Percentiles rank a stretch among this genome's conserved stretches.
phyloP scores from a whole-genome alignment of 2,329 filamentous ascomycete species.

The Grosmannia serpens region DNA sequence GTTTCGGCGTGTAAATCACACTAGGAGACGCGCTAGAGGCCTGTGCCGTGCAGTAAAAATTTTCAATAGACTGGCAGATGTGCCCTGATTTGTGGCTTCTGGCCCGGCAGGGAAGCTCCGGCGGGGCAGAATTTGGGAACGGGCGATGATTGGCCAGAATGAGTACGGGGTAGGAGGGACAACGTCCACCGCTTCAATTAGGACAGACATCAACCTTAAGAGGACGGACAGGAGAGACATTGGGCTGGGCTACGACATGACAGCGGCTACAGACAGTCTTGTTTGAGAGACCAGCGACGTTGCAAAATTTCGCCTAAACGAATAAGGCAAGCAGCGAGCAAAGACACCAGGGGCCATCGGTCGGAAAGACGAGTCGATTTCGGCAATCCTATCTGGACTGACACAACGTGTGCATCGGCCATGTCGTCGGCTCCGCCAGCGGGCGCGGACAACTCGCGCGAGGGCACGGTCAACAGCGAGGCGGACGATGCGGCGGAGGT shows the following conservation, averaged over 20 bases:
- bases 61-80: not conserved
- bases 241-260: no score
- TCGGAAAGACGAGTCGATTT: not conserved
- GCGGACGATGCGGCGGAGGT: slow-evolving; percentile 7
- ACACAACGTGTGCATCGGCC: not conserved
- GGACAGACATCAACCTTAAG: not conserved
- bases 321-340: not conserved
- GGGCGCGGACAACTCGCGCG: slow-evolving; percentile 3
- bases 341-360: not conserved
- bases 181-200: not conserved
- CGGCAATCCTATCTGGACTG: not conserved
- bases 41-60: not conserved
- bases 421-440: slow-evolving; percentile 13
- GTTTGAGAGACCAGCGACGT: not conserved
- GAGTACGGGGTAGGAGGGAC: not conserved
- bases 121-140: not conserved
- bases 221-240: not conserved
- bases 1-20: not conserved
- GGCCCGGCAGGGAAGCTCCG: not conserved
- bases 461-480: slow-evolving; percentile 6
- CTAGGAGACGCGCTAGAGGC: not conserved
- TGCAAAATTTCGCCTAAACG: no score
- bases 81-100: not conserved
- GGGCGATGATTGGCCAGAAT: not conserved
- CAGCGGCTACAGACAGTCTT: not conserved